A percentile compares a stretch with the other conserved stretches of the same genome.
phyloP scores from a whole-genome alignment of 176 grass and related monocot genomes.

The Neostapfia colusana region DNA sequence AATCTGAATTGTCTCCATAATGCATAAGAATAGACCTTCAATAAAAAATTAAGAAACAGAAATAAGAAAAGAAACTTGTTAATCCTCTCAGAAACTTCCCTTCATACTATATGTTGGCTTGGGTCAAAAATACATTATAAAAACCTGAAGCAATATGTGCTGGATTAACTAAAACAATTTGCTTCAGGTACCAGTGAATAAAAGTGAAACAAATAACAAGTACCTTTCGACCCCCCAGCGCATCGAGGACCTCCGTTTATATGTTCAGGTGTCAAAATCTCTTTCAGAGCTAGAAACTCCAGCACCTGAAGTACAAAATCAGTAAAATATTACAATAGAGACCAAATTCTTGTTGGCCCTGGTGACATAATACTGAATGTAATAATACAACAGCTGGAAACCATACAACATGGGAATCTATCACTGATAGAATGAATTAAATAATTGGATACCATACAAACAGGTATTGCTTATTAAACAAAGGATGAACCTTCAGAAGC shows the following conservation, averaged over 20 bases:
- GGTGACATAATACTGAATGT: neutral
- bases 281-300: slow-evolving; percentile 67
- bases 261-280: slow-evolving; percentile 69
- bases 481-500: slow-evolving; percentile 82
- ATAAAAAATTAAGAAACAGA: neutral
- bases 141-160: neutral
- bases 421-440: slow-evolving; percentile 10
- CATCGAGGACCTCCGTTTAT: slow-evolving; percentile 75
- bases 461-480: slow-evolving; percentile 4
- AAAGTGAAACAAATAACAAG: slow-evolving; percentile 7
- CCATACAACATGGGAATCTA: neutral
- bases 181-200: neutral
- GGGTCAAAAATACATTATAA: slow-evolving; percentile 8
- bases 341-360: neutral
- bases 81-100: neutral
- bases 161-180: too few relatives aligned
- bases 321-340: neutral
- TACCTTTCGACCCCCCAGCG: slow-evolving; percentile 77
- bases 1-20: neutral
- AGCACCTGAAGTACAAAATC: slow-evolving; percentile 62
- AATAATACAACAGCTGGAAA: slow-evolving; percentile 6
- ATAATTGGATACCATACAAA: slow-evolving; percentile 28
- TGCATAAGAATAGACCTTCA: slow-evolving; percentile 7
- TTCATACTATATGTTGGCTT: neutral
- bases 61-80: neutral